A percentile compares a stretch with the other conserved stretches of the same genome.
These are phyloP conservation scores for Geotrichum macrosporum DNA, from an alignment of 1,139 yeast species.

Conservation along the genomic window DNA sequence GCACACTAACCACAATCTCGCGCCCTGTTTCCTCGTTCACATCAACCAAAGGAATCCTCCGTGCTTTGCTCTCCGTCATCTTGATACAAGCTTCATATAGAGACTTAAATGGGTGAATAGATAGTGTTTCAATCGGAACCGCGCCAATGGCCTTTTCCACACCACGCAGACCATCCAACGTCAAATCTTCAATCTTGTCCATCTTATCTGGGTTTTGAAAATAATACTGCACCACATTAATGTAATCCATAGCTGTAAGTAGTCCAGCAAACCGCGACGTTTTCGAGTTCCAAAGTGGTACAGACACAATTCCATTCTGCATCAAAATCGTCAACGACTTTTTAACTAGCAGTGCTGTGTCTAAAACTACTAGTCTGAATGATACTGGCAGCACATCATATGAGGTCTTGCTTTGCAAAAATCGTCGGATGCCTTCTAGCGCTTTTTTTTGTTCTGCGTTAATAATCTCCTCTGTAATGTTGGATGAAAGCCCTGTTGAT, in stretches of 20 bases:
- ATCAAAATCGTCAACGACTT: slow-evolving; percentile 83
- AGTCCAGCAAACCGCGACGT: slow-evolving; percentile 91
- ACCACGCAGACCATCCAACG: slow-evolving; percentile 73
- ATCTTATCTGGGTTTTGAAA: slow-evolving; percentile 87
- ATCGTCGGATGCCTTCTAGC: slow-evolving; percentile 64
- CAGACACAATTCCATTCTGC: slow-evolving; percentile 92
- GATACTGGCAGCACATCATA: slow-evolving; percentile 97
- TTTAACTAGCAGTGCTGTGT: slow-evolving; percentile 84
- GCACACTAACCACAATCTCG: slow-evolving; percentile 90
- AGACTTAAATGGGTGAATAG: slow-evolving; percentile 88
- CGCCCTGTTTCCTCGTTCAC: slow-evolving; percentile 89
- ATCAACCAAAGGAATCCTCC: slow-evolving; percentile 92
- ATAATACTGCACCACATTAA: slow-evolving; percentile 92
- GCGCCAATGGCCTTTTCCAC: slow-evolving; percentile 87
- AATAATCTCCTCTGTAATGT: slow-evolving; percentile 12
- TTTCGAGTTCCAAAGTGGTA: slow-evolving; percentile 93
- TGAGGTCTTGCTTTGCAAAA: slow-evolving; percentile 85
- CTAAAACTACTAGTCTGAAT: slow-evolving; percentile 87
- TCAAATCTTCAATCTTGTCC: slow-evolving; percentile 81
- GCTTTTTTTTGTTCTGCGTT: slow-evolving; percentile 29
- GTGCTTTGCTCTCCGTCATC: slow-evolving; percentile 84
- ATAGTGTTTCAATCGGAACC: slow-evolving; percentile 79
- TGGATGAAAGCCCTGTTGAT: not conserved
- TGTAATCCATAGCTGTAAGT: slow-evolving; percentile 86
- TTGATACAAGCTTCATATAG: slow-evolving; percentile 90